Base-by-base conservation (phyloP, 129 eudicot genomes). In the Dittrichia graveolens region DNA sequence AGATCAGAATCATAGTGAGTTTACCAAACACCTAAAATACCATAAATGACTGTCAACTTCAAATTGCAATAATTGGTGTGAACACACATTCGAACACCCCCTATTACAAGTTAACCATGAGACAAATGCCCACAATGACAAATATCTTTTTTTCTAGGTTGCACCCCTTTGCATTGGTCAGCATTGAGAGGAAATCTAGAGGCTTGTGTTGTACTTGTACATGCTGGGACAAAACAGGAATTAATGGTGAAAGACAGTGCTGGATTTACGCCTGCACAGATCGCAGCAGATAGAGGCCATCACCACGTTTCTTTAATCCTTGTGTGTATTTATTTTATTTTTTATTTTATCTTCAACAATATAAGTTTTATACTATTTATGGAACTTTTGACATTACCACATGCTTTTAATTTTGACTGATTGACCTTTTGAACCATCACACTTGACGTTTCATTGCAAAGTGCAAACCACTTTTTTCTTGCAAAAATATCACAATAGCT, bases 141-240 rank as follows among this genome's bases (percentile, higher is more conserved):
- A 52, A 53, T 52, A 65, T 43, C 5, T 24, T 57, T 42, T 81
- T 49, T 50, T 3, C 61, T 73, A 93, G 98, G 98, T 71, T 93
- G 96, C 74, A 90, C 98, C 65, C 95, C 98, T 63, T 86, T 93
- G 82, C 98, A 93, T 76, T 93, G 98, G 98, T 95, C 96, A 58
- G 96, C 95, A 60, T 48, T 84, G 71, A 88, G 88, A 80, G 98
- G 96, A 75, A 77, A 93, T 65, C 66, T 86, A 76, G 98, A 93
- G 84, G 91, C 91, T 63, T 93, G 96, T 75, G 80, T 83, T 76
- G 89, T 90, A 68, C 91, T 93, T 84, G 84, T 86, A 35, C 89
- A 87, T 54, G 83, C 98, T 18, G 98, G 96, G 75, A 78, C 89
- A 55, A 93, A 90, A 75, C 82, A 85, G 82, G 98, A 93, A 79